These are phyloP conservation scores for Amoeboaphelidium protococcarum DNA, from an alignment of 371 early-diverging fungal species.

Conservation along the genomic window DNA sequence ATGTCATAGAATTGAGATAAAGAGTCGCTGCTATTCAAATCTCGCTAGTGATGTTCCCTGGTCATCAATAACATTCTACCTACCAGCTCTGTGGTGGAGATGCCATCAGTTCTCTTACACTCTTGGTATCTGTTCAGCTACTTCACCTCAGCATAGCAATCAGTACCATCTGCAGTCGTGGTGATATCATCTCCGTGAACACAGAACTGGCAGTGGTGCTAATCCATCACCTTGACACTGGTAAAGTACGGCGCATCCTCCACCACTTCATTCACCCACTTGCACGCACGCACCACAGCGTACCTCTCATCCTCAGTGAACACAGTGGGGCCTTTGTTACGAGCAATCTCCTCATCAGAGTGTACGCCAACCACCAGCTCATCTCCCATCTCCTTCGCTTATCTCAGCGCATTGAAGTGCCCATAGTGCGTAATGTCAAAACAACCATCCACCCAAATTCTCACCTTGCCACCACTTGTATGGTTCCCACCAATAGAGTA, in stretches of 20 bases:
- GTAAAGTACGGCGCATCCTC: slow-evolving; percentile 70
- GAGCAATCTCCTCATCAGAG: slow-evolving; percentile 55
- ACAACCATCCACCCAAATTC: slow-evolving; percentile 12
- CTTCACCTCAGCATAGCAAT: slow-evolving; percentile 83
- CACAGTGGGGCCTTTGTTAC: slow-evolving; percentile 75
- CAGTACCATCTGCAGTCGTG: slow-evolving; percentile 46
- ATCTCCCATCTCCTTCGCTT: slow-evolving; percentile 36
- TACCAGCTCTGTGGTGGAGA: slow-evolving; percentile 82
- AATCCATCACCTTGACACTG: slow-evolving; percentile 55
- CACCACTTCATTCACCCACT: slow-evolving; percentile 87
- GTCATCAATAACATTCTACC: slow-evolving; percentile 85
- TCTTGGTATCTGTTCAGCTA: slow-evolving; percentile 59
- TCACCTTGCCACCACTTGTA: no score
- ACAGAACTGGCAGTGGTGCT: slow-evolving; percentile 77
- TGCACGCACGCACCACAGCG: slow-evolving; percentile 71
- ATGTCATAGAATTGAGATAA: slow-evolving; percentile 72
- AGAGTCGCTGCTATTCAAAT: slow-evolving; percentile 68
- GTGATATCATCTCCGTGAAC: slow-evolving; percentile 93
- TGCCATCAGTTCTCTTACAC: slow-evolving; percentile 71
- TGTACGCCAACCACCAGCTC: slow-evolving; percentile 21
- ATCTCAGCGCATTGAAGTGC: slow-evolving; percentile 68
- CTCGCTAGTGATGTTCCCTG: slow-evolving; percentile 67
- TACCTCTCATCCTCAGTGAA: slow-evolving; percentile 62
- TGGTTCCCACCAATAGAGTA: no score
- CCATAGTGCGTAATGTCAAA: slow-evolving; percentile 89